Percentiles rank a stretch among this genome's conserved stretches.
Evolutionary conservation across 2,329 filamentous ascomycete genomes (phyloP).

Genomic region (Phialocephala sp.): DNA sequence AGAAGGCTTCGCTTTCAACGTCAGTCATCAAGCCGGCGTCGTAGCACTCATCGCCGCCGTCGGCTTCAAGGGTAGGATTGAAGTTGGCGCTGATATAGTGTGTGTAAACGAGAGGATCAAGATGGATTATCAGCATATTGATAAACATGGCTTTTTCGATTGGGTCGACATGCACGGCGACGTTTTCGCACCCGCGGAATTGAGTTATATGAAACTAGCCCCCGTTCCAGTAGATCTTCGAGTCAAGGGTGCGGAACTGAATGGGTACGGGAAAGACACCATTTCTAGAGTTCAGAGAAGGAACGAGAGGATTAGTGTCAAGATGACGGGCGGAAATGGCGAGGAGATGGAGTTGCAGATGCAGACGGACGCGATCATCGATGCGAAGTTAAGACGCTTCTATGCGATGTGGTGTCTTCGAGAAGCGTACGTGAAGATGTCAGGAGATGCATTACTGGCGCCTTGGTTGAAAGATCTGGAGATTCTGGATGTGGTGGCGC

Average conservation of each 20-base stretch:
- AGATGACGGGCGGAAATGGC: constrained; percentile 18
- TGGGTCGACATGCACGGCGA: constrained; percentile 77
- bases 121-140: constrained; percentile 64
- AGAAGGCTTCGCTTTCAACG: constrained; percentile 66
- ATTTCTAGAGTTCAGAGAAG: constrained; percentile 39
- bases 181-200: constrained; percentile 69
- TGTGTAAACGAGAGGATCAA: constrained; percentile 72
- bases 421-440: constrained; percentile 84
- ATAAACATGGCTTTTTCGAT: constrained; percentile 62
- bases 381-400: constrained; percentile 70
- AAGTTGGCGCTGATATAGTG: constrained; percentile 78
- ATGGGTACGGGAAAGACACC: constrained; percentile 27
- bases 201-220: constrained; percentile 61
- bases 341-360: constrained; percentile 34
- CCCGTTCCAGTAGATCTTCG: constrained; percentile 28
- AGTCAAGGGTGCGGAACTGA: constrained; percentile 18
- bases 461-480: constrained; percentile 74
- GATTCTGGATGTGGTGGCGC: constrained; percentile 61
- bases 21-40: constrained; percentile 78
- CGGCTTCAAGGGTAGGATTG: constrained; percentile 39
- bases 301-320: constrained; percentile 29
- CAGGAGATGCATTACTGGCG: constrained; percentile 77
- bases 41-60: constrained; percentile 66
- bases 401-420: constrained; percentile 81
- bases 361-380: constrained; percentile 49